Evolutionary conservation across 192 early-diverging fungal species (phyloP).

Genomic region (Coemansia sp.): DNA sequence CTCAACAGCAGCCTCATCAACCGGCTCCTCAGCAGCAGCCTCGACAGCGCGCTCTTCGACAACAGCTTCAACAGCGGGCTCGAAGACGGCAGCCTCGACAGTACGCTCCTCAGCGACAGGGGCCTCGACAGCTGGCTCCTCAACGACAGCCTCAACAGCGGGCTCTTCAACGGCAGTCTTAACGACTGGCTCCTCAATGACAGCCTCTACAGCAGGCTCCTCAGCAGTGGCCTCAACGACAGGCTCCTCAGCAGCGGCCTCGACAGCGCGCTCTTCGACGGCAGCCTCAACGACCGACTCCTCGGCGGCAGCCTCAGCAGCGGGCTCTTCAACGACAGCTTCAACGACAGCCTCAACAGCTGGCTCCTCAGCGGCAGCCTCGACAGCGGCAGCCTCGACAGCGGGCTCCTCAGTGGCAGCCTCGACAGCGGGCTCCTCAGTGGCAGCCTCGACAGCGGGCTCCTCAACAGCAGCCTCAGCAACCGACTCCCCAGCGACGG

Average conservation of each 20-base stretch:
- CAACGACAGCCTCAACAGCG: not conserved
- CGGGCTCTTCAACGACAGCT: not conserved
- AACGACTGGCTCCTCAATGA: not conserved
- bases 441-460: too few relatives aligned
- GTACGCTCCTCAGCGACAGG: not conserved
- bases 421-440: too few relatives aligned
- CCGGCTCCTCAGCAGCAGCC: not conserved
- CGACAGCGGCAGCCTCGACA: too few relatives aligned
- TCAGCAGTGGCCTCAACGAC: too few relatives aligned
- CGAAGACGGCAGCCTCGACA: not conserved
- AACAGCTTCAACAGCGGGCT: not conserved
- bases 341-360: not conserved
- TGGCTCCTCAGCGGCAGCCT: too few relatives aligned
- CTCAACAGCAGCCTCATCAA: not conserved
- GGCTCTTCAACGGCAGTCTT: not conserved
- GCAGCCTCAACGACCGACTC: conserved; percentile 4
- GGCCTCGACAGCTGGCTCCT: not conserved
- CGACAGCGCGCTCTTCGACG: not conserved
- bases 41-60: not conserved
- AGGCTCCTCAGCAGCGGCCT: too few relatives aligned
- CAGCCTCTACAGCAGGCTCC: not conserved
- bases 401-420: too few relatives aligned
- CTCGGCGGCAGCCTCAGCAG: too few relatives aligned
- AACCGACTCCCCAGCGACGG: too few relatives aligned
- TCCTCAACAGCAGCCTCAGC: too few relatives aligned